Base-by-base conservation (phyloP, 148 eudicot genomes). In the Chenopodium formosanum region DNA sequence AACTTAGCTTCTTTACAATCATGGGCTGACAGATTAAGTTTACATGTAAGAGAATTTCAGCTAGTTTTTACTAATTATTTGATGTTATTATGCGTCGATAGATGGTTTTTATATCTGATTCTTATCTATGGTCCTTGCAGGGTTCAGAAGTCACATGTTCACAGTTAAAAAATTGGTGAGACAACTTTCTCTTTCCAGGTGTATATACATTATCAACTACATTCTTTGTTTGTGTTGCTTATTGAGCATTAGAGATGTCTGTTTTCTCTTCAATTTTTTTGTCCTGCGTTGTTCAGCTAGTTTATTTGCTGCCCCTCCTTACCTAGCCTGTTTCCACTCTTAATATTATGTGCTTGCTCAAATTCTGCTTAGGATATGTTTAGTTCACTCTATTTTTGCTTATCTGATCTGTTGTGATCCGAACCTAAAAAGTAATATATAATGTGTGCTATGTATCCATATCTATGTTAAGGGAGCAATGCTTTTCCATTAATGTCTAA, bases 81-180 rank as follows among this genome's bases (percentile, higher is more conserved):
- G 16, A 81, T 50, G 31, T 44, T 53, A 25, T 71, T 22, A 25
- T 56, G 16, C 56, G 52, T 73, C 2, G 68, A 31, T 73, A 32
- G 25, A 80, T 78, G 14, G 0, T 44, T 16, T 74, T 17, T 31
- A 10, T 10, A 11, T 48, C 13, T 64, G 69, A 56, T 56, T 17
- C 62, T 34, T 77, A 44, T 82, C 63, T 84, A 53, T 83, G 79
- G 80, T 85, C 78, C 74, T 87, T 82, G 80, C 91, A 95, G 98
- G 98, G 98, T 79, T 83, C 97, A 82, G 98, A 95, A 85, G 90
- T 95, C 78, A 90, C 98, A 32, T 63, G 86, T 82, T 84, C 93
- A 63, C 97, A 94, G 83, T 88, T 96, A 32, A 96, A 94, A 83
- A 96, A 94, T 84, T 96, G 99, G 99, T 94, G 85, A 89, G 89